Evolutionary conservation across 2,329 filamentous ascomycete species (phyloP).

Genomic region (Aspergillus ibericus): DNA sequence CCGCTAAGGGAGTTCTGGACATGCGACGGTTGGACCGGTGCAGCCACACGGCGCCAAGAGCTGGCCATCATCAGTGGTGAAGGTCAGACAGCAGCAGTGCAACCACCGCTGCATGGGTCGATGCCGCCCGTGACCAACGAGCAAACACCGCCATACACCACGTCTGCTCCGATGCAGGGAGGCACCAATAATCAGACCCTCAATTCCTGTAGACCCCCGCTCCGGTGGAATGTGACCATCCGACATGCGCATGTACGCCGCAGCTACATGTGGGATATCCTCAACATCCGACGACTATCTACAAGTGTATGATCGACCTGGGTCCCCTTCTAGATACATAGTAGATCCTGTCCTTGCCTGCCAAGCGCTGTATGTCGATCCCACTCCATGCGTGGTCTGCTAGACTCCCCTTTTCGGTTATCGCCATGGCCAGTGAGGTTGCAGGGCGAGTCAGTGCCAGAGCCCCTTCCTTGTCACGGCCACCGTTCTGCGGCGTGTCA

Average conservation of each 20-base stretch:
- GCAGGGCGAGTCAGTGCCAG: neutral
- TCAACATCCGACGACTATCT: too few species aligned
- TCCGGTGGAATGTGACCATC: conserved; percentile 17
- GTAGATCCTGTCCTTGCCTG: conserved; percentile 4
- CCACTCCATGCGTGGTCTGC: neutral
- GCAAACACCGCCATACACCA: neutral
- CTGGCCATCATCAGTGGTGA: neutral
- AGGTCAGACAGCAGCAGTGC: conserved; percentile 13
- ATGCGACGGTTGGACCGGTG: conserved; percentile 14
- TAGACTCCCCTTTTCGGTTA: neutral
- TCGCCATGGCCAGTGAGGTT: neutral
- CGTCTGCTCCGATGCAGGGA: conserved; percentile 2
- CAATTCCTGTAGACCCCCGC: conserved; percentile 6
- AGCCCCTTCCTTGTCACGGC: neutral
- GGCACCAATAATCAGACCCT: conserved; percentile 9
- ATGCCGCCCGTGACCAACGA: neutral
- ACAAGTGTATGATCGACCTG: conserved; percentile 3
- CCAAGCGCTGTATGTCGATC: conserved; percentile 5
- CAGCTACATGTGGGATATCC: conserved; percentile 9
- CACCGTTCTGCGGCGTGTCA: conserved; percentile 4
- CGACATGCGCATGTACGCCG: conserved; percentile 9
- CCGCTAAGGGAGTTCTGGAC: conserved; percentile 21
- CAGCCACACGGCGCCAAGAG: conserved; percentile 19
- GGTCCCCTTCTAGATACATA: neutral
- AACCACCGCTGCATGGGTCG: neutral